Evolutionary conservation across 2,329 filamentous ascomycete genomes (phyloP).

Genomic region (Fusarium udum): DNA sequence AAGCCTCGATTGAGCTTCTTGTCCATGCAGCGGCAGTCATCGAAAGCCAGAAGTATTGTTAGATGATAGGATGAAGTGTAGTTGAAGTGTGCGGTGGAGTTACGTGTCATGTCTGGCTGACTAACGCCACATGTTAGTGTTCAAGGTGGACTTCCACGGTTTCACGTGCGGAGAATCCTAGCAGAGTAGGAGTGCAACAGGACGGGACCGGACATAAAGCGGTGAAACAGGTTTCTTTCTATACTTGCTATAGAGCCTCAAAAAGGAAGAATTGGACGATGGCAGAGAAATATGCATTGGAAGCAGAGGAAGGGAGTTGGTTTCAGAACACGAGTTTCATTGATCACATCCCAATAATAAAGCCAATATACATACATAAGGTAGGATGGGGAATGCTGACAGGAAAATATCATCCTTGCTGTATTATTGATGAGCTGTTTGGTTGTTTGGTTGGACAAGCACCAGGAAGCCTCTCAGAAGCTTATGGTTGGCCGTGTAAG

Average conservation of each 20-base stretch:
- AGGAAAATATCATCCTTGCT: background rate
- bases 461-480: background rate
- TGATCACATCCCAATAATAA: background rate
- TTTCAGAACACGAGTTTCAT: background rate
- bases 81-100: conserved; percentile 30
- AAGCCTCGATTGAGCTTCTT: background rate
- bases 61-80: conserved; percentile 21
- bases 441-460: background rate
- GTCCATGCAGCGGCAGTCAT: background rate
- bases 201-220: conserved; percentile 21
- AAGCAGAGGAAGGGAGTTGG: background rate
- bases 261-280: background rate
- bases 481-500: background rate
- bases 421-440: background rate
- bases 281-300: background rate
- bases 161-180: conserved; percentile 33
- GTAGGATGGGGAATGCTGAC: background rate
- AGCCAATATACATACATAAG: background rate
- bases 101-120: conserved; percentile 23
- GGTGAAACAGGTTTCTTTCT: conserved; percentile 2
- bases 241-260: background rate
- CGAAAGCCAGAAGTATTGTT: background rate
- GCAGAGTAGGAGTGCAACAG: conserved; percentile 1
- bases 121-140: conserved; percentile 29
- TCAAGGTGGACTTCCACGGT: background rate